Percentiles rank a stretch among this genome's conserved stretches.
Conservation (phyloP, 2,329 filamentous ascomycete genomes). For the Fusarium continuum region DNA sequence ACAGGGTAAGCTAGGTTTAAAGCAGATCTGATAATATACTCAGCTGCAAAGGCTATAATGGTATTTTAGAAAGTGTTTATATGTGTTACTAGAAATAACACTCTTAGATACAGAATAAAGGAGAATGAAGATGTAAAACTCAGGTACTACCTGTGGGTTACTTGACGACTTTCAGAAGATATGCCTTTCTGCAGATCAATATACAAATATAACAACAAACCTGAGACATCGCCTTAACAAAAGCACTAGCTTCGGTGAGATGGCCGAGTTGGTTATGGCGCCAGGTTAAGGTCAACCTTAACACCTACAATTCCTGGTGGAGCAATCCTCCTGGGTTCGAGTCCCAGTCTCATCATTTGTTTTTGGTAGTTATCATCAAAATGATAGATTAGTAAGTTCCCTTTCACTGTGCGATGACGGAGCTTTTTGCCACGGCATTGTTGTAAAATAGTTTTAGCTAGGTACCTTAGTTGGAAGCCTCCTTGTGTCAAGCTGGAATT, state of each 20-base stretch:
- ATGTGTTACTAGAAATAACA: no score
- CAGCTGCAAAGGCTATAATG: no score
- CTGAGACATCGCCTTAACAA: rapidly evolving
- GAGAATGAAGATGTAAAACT: not conserved
- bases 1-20: no score
- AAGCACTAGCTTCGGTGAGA: conserved; percentile 32
- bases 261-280: conserved; percentile 46
- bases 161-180: no score
- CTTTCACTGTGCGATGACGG: conserved; percentile 19
- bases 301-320: conserved; percentile 42
- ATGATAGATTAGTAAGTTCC: not conserved
- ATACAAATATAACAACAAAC: no score
- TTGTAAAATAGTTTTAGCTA: conserved; percentile 3
- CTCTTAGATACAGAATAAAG: no score
- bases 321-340: conserved; percentile 46
- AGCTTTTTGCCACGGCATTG: conserved; percentile 11
- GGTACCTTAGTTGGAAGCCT: not conserved
- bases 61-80: no score
- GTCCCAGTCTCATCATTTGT: conserved; percentile 41
- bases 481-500: conserved; percentile 3
- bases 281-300: conserved; percentile 44
- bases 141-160: no score
- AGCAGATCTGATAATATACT: no score
- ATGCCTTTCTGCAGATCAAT: no score
- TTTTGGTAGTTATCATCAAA: conserved; percentile 11